phyloP scores from a whole-genome alignment of 805 yeast genomes.

The Grigorovia transvaalensis region DNA sequence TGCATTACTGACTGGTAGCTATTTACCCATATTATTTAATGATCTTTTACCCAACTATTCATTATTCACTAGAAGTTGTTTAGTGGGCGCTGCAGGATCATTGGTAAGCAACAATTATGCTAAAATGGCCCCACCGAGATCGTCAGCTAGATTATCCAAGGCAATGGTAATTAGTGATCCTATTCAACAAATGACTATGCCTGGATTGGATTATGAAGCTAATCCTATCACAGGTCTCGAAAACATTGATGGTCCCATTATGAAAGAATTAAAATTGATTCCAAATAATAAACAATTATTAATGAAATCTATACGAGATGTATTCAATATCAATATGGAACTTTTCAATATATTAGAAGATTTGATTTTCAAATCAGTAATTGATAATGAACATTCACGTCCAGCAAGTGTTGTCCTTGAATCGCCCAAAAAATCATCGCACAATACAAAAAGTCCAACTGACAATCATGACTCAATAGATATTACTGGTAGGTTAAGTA shows the following conservation, averaged over 20 bases:
- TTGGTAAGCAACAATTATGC: constrained; percentile 1
- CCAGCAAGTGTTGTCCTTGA: constrained; percentile 41
- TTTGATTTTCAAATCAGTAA: constrained; percentile 48
- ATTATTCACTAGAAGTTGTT: constrained; percentile 41
- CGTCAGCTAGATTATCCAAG: constrained; percentile 15
- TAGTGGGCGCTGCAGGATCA: constrained; percentile 46
- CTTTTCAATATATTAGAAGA: constrained; percentile 46
- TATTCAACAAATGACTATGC: not conserved
- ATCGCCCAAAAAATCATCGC: constrained; percentile 34
- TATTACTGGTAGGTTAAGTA: constrained; percentile 14
- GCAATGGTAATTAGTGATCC: constrained; percentile 9
- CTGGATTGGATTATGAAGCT: not conserved
- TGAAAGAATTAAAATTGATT: constrained; percentile 16
- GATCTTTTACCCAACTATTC: constrained; percentile 45
- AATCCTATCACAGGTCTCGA: constrained; percentile 36
- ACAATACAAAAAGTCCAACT: constrained; percentile 6
- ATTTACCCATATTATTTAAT: constrained; percentile 55
- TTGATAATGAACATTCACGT: constrained; percentile 27
- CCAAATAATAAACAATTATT: constrained; percentile 37
- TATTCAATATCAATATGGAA: constrained; percentile 50
- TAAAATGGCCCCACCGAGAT: constrained; percentile 14
- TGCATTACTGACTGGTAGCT: constrained; percentile 52
- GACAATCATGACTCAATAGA: constrained; percentile 17
- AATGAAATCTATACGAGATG: constrained; percentile 48
- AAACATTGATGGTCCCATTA: constrained; percentile 33